Base-by-base conservation (phyloP, 768 basidiomycete genomes). In the Chalciporus chontae region DNA sequence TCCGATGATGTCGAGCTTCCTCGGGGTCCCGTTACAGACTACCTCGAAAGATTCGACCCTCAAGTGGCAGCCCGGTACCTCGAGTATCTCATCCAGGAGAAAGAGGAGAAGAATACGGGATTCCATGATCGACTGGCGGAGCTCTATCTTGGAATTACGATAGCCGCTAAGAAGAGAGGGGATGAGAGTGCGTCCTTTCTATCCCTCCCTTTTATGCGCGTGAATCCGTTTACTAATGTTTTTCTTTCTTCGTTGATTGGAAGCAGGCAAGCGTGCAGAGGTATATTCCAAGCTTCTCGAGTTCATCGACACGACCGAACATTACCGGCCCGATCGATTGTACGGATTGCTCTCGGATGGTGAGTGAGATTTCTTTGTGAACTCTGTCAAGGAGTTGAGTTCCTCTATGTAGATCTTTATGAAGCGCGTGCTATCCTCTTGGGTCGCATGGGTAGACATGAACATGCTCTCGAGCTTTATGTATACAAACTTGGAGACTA, bases 1-100 rank as follows among this genome's bases (percentile, higher is more conserved):
- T 93, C 94, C 0, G 95, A 97, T 61, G 94, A 97, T 50, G 88
- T 88, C 7, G 93, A 95, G 51, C 77, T 98, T 15, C 94, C 96
- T 18, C 80, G 84, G 3, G 74, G 78, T 27, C 75, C 75, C 0
- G 91, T 96, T 4, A 83, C 85, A 10, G 77, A 84, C 50, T 93
- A 85, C 65, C 77, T 99, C 19, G 87, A 92, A 53, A 72, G 71
- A 24, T 74, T 94, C 29, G 80, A 86, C 55, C 80, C 76, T 3
- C 70, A 74, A n/a, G 67, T 91, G 15, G 91, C 87, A 57, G 73
- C 80, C 3, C 78, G 81, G 8, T 98, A 90, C 67, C 76, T 98
- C 8, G 94, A 96, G 65, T 90, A 84, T 58, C 73, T 96, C 40
- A 87, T 96, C 38, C 71, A 78, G 6, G 84, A 87, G 51, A 76